These are phyloP conservation scores for Hyphopichia fennica DNA, from an alignment of 1,139 yeast species.

Conservation along the genomic window DNA sequence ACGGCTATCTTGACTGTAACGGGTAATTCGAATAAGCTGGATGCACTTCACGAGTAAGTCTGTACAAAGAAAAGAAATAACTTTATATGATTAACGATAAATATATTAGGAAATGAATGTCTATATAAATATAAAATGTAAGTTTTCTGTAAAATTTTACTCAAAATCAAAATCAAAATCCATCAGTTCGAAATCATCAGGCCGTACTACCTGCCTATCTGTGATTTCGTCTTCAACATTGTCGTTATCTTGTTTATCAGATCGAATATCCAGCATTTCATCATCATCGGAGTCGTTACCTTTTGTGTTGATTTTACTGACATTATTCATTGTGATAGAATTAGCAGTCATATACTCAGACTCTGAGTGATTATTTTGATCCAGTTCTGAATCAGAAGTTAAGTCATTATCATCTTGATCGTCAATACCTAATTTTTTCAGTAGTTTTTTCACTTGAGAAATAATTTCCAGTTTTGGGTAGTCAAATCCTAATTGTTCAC, in stretches of 20 bases:
- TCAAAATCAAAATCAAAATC: slow-evolving; percentile 36
- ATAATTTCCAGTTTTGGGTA: slow-evolving; percentile 21
- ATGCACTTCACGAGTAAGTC: not conserved
- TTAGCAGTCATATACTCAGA: not conserved
- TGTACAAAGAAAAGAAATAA: too few species aligned
- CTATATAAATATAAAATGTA: not conserved
- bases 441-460: slow-evolving; percentile 3
- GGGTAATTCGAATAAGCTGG: too few species aligned
- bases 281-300: not conserved
- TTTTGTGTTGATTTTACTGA: too few species aligned
- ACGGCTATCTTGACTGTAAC: not conserved
- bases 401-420: not conserved
- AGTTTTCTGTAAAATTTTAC: not conserved
- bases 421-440: not conserved
- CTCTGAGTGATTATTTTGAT: not conserved
- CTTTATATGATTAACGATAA: not conserved
- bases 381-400: not conserved
- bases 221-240: slow-evolving; percentile 8
- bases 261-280: slow-evolving; percentile 5
- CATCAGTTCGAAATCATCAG: slow-evolving; percentile 12
- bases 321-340: not conserved
- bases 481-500: slow-evolving; percentile 29
- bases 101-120: not conserved
- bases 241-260: slow-evolving; percentile 7
- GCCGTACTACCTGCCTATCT: slow-evolving; percentile 2